Conservation (phyloP, 805 yeast genomes). For the Metschnikowia cubensis region DNA sequence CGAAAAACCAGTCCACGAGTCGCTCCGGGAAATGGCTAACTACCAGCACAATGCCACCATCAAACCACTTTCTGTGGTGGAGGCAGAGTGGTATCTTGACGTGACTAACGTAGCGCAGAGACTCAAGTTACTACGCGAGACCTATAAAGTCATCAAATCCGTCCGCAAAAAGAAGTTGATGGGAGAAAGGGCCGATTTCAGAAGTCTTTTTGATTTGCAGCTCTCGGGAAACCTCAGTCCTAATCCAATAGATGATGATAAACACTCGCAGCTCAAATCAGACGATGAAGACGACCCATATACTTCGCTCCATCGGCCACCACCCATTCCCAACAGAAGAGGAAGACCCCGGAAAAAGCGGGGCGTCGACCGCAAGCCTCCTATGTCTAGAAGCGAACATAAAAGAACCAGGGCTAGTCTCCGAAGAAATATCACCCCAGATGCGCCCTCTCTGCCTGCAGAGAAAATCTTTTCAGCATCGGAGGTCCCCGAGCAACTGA, state of each 20-base stretch:
- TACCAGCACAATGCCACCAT: conserved; percentile 3
- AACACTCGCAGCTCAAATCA: conserved; percentile 1
- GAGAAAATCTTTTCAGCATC: background rate
- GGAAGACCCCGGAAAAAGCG: conserved; percentile 18
- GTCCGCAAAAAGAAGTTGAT: conserved; percentile 18
- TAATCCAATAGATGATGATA: conserved; percentile 15
- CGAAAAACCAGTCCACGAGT: conserved; percentile 13
- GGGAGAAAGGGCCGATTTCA: conserved; percentile 19
- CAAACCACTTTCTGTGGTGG: conserved; percentile 3
- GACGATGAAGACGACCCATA: conserved; percentile 14
- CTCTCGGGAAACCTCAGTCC: conserved; percentile 14
- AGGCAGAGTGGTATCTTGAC: conserved; percentile 16
- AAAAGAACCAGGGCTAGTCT: conserved; percentile 10
- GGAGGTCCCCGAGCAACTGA: background rate
- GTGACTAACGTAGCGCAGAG: conserved; percentile 17
- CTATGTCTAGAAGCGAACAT: conserved; percentile 8
- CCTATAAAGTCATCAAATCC: conserved; percentile 17
- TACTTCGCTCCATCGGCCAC: background rate
- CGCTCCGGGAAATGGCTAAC: conserved; percentile 9
- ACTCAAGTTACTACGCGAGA: conserved; percentile 17
- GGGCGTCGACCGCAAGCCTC: conserved; percentile 12
- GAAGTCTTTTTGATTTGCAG: conserved; percentile 8
- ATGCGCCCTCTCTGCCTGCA: conserved; percentile 7
- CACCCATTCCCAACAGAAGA: conserved; percentile 11
- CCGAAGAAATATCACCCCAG: conserved; percentile 2